Evolutionary conservation across 345 rosid species (phyloP).

Genomic region (Camelina hispida): DNA sequence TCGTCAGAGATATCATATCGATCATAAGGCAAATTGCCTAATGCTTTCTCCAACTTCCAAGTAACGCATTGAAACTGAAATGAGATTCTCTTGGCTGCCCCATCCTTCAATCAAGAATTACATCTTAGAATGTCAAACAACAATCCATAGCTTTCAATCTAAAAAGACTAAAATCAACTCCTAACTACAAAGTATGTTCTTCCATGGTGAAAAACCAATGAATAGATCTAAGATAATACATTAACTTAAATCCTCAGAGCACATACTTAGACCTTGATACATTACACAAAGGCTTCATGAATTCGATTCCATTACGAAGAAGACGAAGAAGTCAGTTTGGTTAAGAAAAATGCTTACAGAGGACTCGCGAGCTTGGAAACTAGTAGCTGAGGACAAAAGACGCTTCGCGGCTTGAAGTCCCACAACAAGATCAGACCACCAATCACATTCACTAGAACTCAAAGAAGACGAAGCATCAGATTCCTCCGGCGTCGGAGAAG

Average conservation of each 20-base stretch:
- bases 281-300: neutral
- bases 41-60: slow-evolving; percentile 83
- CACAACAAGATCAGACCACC: slow-evolving; percentile 70
- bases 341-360: slow-evolving; percentile 57
- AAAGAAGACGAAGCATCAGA: slow-evolving; percentile 39
- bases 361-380: slow-evolving; percentile 47
- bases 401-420: slow-evolving; percentile 67
- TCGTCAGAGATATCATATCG: slow-evolving; percentile 80
- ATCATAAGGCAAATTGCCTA: slow-evolving; percentile 66
- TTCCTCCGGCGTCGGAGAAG: slow-evolving; percentile 13
- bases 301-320: neutral
- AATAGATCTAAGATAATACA: neutral
- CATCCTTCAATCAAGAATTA: slow-evolving; percentile 64
- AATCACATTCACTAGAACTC: slow-evolving; percentile 40
- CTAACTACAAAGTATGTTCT: neutral
- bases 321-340: neutral
- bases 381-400: slow-evolving; percentile 54
- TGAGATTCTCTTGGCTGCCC: slow-evolving; percentile 65
- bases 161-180: neutral
- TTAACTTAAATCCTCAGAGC: too few species aligned
- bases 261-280: too few species aligned
- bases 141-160: neutral
- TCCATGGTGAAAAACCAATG: neutral
- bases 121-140: slow-evolving; percentile 28
- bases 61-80: slow-evolving; percentile 85